Evolutionary conservation across 1,139 yeast species (phyloP).

Genomic region (Suhomyces coccinellae): DNA sequence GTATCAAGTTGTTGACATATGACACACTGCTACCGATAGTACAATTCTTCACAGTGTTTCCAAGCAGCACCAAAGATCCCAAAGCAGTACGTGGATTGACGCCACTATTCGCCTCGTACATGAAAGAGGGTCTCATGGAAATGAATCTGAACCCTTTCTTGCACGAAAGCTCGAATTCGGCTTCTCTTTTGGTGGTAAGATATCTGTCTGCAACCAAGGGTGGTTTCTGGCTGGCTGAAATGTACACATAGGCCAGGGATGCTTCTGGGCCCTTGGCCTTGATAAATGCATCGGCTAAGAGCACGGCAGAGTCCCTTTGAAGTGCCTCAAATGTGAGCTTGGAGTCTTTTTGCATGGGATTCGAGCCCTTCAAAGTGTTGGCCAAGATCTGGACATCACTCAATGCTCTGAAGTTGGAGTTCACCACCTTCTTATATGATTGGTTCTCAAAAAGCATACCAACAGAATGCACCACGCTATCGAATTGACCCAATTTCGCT

Average conservation of each 20-base stretch:
- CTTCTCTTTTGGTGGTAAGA: slow-evolving; percentile 71
- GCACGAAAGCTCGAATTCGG: slow-evolving; percentile 59
- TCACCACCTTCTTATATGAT: slow-evolving; percentile 59
- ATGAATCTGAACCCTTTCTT: slow-evolving; percentile 55
- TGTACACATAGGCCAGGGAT: slow-evolving; percentile 61
- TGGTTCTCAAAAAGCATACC: slow-evolving; percentile 73
- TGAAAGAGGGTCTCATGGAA: slow-evolving; percentile 75
- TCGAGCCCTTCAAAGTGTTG: slow-evolving; percentile 36
- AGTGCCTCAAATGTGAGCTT: slow-evolving; percentile 57
- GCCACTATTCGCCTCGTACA: slow-evolving; percentile 59
- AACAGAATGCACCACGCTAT: slow-evolving; percentile 79
- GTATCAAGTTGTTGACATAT: slow-evolving; percentile 47
- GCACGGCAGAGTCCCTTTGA: slow-evolving; percentile 69
- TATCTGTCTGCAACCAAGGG: slow-evolving; percentile 72
- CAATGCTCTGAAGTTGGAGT: slow-evolving; percentile 38
- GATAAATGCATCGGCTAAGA: slow-evolving; percentile 58
- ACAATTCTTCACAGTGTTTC: slow-evolving; percentile 45
- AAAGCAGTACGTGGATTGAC: slow-evolving; percentile 32
- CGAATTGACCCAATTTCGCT: slow-evolving; percentile 46
- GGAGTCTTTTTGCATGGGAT: slow-evolving; percentile 55
- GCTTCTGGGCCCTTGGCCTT: slow-evolving; percentile 18
- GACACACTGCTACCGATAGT: slow-evolving; percentile 29
- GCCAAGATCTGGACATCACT: slow-evolving; percentile 33
- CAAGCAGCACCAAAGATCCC: slow-evolving; percentile 29
- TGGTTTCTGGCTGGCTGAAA: slow-evolving; percentile 75